Base-by-base conservation (phyloP, 2,329 filamentous ascomycete species). In the Penicillium concentricum region DNA sequence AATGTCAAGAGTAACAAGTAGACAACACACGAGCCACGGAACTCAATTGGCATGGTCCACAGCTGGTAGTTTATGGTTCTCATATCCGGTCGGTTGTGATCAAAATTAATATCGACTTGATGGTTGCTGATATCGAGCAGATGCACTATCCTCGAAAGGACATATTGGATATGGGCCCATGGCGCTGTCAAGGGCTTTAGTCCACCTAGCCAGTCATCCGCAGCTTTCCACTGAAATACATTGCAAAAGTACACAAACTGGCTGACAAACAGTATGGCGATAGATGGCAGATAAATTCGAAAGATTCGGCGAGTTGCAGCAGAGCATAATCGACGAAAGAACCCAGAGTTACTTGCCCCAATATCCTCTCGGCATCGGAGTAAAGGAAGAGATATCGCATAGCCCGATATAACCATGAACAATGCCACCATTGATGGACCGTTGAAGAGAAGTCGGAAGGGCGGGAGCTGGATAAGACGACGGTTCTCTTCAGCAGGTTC, bases 1-100 rank as follows among this genome's bases (percentile, higher is more conserved):
- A 42, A n/a, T 3, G 44, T 42, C 32, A 54, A 4, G 2, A 49
- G 39, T 5, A 49, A 34, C 35, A 50, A 34, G 28, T 54, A 54
- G 13, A 50, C 26, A 32, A 20, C 45, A 20, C 34, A 54, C 6
- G 52, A 54, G 7, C 52, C 52, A 12, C 45, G 44, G 12, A 49
- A 54, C 9, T 54, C 52, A 37, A 50, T 34, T 20, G 52, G 38
- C 44, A 43, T 54, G 12, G 52, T 50, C 45, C 52, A 54, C 24
- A 43, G 20, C 8, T 54, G 52, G 9, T 42, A 44, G 12, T 51
- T 51, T 5, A 43, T 44, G 9, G 37, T 44, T 4, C 20, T 18
- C 38, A 44, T 43, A 44, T 51, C 38, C 2, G 48, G 26, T 44
- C 48, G 26, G 4, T 51, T 51, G 28, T 18, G 48, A 41, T 50